Evolutionary conservation across 2,329 filamentous ascomycete species (phyloP), one percentile per base, ranked within the genome.

Genomic region (Epichloe sylvatica): DNA sequence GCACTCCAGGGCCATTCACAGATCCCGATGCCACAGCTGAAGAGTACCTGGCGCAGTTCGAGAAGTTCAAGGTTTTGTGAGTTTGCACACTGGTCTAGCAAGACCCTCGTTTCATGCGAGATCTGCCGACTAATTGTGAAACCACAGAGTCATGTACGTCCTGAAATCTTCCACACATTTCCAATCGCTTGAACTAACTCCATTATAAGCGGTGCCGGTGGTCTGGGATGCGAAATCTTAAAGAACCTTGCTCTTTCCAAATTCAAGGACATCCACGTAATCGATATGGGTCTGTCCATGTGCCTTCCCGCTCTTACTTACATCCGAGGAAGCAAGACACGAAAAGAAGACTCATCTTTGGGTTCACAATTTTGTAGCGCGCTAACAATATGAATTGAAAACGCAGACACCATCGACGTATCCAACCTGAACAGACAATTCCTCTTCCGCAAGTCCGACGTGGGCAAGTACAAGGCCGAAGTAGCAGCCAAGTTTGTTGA

Each of bases 381-480:
- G 25, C 25, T 30, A 30, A 30, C 25, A 17, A 30, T 4, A 30
- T 13, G 13, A 21, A 30, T 41, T 15, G 0, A 19, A n/a, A 3
- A n/a, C 5, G 2, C 56, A 88, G 89, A 98, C 67, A 98, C 91
- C 1, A 98, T 98, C 66, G 92, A 98, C 63, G 91, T 98, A 53
- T 96, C 90, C 46, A 98, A 98, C 65, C 77, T 98, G 21, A 98
- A 98, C 68, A 84, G 92, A 40, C 92, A 98, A 61, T 98, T 98
- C 62, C 80, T 98, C 52, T 98, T 98, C 68, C 86, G 92, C 21
- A 78, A 90, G 59, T 74, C 81, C 52, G 92, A 98, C 64, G 91
- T 98, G 30, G 92, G 94, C 37, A 91, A 88, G 61, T 86, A 78
- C 57, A 98, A 98, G 69, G 92, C 94, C 46, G 87, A 92, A 62